Base-by-base conservation (phyloP, 164 flowering plant species). In the Vitis labrusca region DNA sequence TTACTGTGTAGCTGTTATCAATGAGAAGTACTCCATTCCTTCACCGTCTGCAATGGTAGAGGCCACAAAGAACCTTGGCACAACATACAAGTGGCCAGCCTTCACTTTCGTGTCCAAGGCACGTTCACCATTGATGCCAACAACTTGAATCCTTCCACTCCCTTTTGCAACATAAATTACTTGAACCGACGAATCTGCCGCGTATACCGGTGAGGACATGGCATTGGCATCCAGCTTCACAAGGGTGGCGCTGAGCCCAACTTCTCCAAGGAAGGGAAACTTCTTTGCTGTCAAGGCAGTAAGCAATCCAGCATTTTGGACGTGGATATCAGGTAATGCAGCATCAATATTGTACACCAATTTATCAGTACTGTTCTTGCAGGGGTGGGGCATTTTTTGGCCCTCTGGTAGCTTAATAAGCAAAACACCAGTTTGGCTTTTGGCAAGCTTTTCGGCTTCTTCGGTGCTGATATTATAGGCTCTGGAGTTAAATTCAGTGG, bases 51-150 rank as follows among this genome's bases (percentile, higher is more conserved):
- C 83, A 17, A 76, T 63, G 15, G 47, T 60, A 1, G 79, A 68
- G 1, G 71, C 71, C 5, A 50, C 74, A 47, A 79, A 84, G 65
- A 75, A 76, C 9, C 71, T 67, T 0, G 87, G 87, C 62, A 84
- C 85, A 0, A 84, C 67, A 19, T 78, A 47, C 48, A 82, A 50
- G 1, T 75, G 54, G 7, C 78, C 82, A 30, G 65, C 66, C 14
- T 70, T 59, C 44, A 79, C 70, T 6, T 30, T 13, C 2, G 62
- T 52, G 30, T 81, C 79, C 70, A 81, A 44, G 1, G 55, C 80
- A 3, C 19, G 62, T 44, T 69, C 37, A 0, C 83, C 80, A 47
- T 71, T 58, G 1, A 73, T 16, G 0, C 84, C 84, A 5, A 81
- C 82, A n/a, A 83, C 50, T 44, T 83, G 71, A 5, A 79, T 65